Evolutionary conservation across 768 basidiomycete genomes (phyloP).

Genomic region (Xerocomus potaroensis): DNA sequence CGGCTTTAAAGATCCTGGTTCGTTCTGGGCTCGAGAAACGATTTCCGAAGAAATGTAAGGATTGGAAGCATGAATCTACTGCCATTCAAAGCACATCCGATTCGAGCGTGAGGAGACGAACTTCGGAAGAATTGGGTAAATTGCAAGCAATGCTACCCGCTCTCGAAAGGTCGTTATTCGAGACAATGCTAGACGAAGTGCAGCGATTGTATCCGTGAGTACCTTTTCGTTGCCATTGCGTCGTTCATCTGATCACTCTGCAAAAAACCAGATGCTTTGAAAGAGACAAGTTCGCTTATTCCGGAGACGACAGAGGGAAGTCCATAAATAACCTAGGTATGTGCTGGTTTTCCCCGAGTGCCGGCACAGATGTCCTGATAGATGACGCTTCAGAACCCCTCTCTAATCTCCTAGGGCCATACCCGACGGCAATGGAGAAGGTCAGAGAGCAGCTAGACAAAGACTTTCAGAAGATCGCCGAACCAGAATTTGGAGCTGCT

Average conservation of each 20-base stretch:
- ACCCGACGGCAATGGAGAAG: slow-evolving; percentile 13
- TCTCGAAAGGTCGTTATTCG: slow-evolving; percentile 19
- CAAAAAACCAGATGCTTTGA: slow-evolving; percentile 14
- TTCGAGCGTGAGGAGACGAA: neutral
- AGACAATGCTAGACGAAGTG: slow-evolving; percentile 23
- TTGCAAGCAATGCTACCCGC: slow-evolving; percentile 4
- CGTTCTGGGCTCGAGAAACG: slow-evolving; percentile 27
- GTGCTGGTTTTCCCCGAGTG: neutral
- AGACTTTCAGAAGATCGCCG: slow-evolving; percentile 3
- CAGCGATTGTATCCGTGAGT: slow-evolving; percentile 25
- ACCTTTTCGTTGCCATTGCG: neutral
- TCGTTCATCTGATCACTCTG: neutral
- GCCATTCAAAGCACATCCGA: neutral
- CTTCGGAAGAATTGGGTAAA: neutral
- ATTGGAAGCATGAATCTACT: slow-evolving; percentile 19
- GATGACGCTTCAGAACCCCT: slow-evolving; percentile 7
- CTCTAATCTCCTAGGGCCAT: neutral
- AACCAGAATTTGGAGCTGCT: slow-evolving; percentile 4
- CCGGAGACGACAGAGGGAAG: neutral
- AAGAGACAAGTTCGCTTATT: slow-evolving; percentile 7
- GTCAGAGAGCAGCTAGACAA: neutral
- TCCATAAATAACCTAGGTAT: slow-evolving; percentile 4
- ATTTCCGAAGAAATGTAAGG: slow-evolving; percentile 17
- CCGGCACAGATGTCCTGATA: neutral
- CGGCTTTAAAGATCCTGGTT: slow-evolving; percentile 26